These are phyloP conservation scores for Kodamaea fungicola DNA, from an alignment of 1,139 yeast genomes.

Conservation along the genomic window DNA sequence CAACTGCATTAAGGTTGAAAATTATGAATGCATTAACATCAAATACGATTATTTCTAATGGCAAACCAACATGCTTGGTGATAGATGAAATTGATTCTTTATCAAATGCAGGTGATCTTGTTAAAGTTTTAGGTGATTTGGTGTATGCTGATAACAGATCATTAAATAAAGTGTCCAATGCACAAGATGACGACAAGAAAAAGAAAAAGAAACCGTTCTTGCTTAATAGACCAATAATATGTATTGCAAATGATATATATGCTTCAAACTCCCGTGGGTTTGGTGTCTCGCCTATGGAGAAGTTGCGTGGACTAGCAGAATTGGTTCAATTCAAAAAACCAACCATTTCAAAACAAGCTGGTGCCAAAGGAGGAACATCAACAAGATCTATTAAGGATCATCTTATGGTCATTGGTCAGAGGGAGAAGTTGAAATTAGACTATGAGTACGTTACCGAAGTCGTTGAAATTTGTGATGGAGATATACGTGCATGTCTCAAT, in stretches of 20 bases:
- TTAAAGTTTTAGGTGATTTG: slow-evolving; percentile 63
- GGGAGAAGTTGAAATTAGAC: slow-evolving; percentile 32
- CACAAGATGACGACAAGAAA: slow-evolving; percentile 15
- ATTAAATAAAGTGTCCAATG: slow-evolving; percentile 20
- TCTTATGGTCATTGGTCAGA: slow-evolving; percentile 28
- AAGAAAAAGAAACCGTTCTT: slow-evolving; percentile 31
- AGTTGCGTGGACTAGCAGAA: slow-evolving; percentile 70
- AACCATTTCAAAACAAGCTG: slow-evolving; percentile 38
- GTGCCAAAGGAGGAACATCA: slow-evolving; percentile 35
- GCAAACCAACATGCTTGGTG: slow-evolving; percentile 74
- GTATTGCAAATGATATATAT: slow-evolving; percentile 86
- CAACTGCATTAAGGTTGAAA: slow-evolving; percentile 40
- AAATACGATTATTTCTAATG: slow-evolving; percentile 49
- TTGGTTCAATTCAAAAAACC: slow-evolving; percentile 65
- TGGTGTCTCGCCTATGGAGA: slow-evolving; percentile 54
- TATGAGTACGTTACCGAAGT: slow-evolving; percentile 45
- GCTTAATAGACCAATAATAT: slow-evolving; percentile 80
- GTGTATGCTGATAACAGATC: slow-evolving; percentile 58
- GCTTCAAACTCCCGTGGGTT: slow-evolving; percentile 36
- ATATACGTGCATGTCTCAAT: slow-evolving; percentile 81
- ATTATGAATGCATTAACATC: slow-evolving; percentile 70
- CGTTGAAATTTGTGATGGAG: slow-evolving; percentile 74
- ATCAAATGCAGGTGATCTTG: slow-evolving; percentile 70
- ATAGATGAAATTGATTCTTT: slow-evolving; percentile 93
- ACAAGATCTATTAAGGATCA: slow-evolving; percentile 40